phyloP scores from a whole-genome alignment of 192 early-diverging fungal species.

The Coemansia sp. region DNA sequence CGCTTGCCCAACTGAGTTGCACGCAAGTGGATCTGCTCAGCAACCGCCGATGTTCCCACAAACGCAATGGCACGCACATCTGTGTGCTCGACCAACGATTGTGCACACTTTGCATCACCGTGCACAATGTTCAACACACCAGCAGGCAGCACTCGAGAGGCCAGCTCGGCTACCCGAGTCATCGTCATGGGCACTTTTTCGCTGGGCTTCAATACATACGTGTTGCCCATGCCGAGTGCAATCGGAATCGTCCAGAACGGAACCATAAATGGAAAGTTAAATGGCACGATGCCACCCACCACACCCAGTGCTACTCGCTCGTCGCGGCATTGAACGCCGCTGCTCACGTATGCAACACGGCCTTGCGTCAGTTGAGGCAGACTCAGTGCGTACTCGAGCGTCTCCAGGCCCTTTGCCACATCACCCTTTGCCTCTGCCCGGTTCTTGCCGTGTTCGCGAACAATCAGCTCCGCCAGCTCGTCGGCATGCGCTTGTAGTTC shows the following conservation, averaged over 20 bases:
- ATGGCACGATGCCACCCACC: conserved; percentile 76
- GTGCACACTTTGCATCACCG: conserved; percentile 57
- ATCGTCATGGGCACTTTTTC: conserved; percentile 84
- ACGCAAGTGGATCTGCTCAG: conserved; percentile 57
- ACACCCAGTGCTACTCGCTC: conserved; percentile 69
- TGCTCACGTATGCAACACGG: conserved; percentile 62
- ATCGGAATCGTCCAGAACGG: conserved; percentile 82
- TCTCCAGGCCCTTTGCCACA: conserved; percentile 75
- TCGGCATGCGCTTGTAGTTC: conserved; percentile 58
- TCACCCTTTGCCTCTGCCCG: conserved; percentile 70
- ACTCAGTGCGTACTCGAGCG: conserved; percentile 73
- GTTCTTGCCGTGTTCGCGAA: conserved; percentile 80
- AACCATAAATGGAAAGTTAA: conserved; percentile 86
- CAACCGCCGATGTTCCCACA: conserved; percentile 80
- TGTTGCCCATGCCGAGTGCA: conserved; percentile 69
- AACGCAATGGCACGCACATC: conserved; percentile 71
- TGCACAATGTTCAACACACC: conserved; percentile 79
- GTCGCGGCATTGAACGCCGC: conserved; percentile 68
- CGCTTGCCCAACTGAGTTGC: conserved; percentile 64
- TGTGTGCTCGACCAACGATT: conserved; percentile 61
- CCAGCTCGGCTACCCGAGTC: conserved; percentile 62
- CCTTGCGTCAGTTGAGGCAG: conserved; percentile 67
- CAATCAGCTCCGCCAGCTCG: conserved; percentile 72
- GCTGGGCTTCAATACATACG: conserved; percentile 74
- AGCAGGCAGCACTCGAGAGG: conserved; percentile 62